Evolutionary conservation across 495 filamentous ascomycete species (phyloP).

Genomic region (Aspergillus baeticus): DNA sequence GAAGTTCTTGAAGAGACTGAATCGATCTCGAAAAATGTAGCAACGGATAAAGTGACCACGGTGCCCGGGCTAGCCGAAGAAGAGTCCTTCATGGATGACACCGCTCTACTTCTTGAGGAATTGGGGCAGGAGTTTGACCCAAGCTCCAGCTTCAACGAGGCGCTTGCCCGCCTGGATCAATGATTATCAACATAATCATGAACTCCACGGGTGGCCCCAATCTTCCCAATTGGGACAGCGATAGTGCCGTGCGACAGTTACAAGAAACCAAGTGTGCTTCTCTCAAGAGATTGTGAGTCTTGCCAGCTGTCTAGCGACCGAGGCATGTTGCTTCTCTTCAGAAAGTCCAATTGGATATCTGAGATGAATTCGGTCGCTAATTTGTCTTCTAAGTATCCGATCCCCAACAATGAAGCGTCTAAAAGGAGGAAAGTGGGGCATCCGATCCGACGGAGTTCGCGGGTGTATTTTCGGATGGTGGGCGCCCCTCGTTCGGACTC

Average conservation of each 20-base stretch:
- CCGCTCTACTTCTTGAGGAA: slow-evolving; percentile 37
- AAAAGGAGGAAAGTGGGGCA: slow-evolving; percentile 1
- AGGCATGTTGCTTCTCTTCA: too few species aligned
- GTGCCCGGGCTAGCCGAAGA: not conserved
- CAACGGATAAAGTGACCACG: not conserved
- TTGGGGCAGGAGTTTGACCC: slow-evolving; percentile 32
- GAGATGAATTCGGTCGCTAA: not conserved
- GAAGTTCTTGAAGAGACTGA: slow-evolving; percentile 31
- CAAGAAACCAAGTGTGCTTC: not conserved
- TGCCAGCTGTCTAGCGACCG: too few species aligned
- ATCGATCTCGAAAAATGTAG: not conserved
- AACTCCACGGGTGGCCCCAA: too few species aligned
- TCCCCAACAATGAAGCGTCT: too few species aligned
- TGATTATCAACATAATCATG: not conserved
- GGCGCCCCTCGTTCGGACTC: slow-evolving; percentile 18
- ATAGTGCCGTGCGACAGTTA: not conserved
- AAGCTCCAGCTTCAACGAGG: slow-evolving; percentile 23
- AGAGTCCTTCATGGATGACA: slow-evolving; percentile 45
- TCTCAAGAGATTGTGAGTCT: not conserved
- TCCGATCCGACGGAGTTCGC: slow-evolving; percentile 31
- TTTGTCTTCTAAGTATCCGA: too few species aligned
- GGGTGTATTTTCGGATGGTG: slow-evolving; percentile 26
- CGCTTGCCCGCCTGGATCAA: slow-evolving; percentile 25
- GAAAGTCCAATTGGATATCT: too few species aligned
- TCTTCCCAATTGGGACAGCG: not conserved